Conservation (phyloP, 345 rosid genomes). For the Populus deltoides region DNA sequence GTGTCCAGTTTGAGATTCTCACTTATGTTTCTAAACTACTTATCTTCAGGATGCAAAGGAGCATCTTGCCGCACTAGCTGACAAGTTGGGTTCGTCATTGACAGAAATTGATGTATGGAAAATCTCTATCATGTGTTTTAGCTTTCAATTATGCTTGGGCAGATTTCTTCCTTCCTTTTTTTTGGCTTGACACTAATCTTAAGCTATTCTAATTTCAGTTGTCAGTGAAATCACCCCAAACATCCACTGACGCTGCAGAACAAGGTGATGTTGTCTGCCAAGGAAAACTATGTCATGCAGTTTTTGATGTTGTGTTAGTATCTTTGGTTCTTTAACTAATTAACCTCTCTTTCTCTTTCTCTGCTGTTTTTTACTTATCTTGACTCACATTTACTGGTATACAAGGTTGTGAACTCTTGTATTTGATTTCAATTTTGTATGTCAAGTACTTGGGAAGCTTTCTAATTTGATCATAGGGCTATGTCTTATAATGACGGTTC, state of each 20-base stretch:
- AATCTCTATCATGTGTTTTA: constrained; percentile 15
- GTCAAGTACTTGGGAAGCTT: not conserved
- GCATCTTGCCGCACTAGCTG: constrained; percentile 90
- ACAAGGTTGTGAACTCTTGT: not conserved
- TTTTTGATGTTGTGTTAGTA: constrained; percentile 48
- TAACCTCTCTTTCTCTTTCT: constrained; percentile 2
- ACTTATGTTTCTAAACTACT: not conserved
- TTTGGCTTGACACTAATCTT: constrained; percentile 25
- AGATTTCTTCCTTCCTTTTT: not conserved
- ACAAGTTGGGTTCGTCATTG: constrained; percentile 87
- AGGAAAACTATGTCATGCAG: constrained; percentile 50
- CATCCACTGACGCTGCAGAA: constrained; percentile 72
- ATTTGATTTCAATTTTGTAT: not conserved
- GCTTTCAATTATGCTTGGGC: not conserved
- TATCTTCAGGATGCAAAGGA: constrained; percentile 87
- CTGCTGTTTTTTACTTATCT: not conserved
- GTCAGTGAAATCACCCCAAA: constrained; percentile 57
- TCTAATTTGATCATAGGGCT: not conserved
- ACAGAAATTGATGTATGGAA: constrained; percentile 75
- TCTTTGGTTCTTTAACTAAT: constrained; percentile 34
- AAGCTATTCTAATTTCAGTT: constrained; percentile 55
- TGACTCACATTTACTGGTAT: not conserved
- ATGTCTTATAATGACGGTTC: not conserved
- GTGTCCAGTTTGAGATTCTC: not conserved
- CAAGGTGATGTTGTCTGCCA: constrained; percentile 79